A percentile compares a stretch with the other conserved stretches of the same genome.
Conservation (phyloP, 768 basidiomycete species). For the Podaxis sp. region DNA sequence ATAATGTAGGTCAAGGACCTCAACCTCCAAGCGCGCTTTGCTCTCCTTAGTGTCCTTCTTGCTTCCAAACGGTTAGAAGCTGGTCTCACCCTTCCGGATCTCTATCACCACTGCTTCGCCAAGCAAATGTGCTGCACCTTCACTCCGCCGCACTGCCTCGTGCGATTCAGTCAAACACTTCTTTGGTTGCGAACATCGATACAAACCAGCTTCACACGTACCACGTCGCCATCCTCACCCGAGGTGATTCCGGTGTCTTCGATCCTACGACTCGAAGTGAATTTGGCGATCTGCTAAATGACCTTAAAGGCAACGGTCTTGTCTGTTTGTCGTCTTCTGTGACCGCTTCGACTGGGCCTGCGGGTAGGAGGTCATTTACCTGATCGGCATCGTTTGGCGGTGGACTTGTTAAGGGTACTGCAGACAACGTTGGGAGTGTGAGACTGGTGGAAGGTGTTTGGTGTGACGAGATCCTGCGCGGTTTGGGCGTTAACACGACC, state of each 20-base stretch:
- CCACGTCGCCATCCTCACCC: slow-evolving; percentile 58
- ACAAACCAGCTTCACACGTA: slow-evolving; percentile 61
- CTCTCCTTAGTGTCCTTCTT: slow-evolving; percentile 63
- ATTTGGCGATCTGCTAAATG: slow-evolving; percentile 67
- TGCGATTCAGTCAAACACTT: slow-evolving; percentile 23
- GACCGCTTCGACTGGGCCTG: slow-evolving; percentile 35
- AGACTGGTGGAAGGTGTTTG: slow-evolving; percentile 62
- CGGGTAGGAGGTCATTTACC: slow-evolving; percentile 50
- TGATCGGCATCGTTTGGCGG: slow-evolving; percentile 59
- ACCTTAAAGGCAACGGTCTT: slow-evolving; percentile 75
- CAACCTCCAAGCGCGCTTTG: slow-evolving; percentile 73
- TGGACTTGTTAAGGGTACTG: slow-evolving; percentile 32
- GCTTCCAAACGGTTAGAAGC: slow-evolving; percentile 63
- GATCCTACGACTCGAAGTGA: slow-evolving; percentile 72
- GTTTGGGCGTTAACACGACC: slow-evolving; percentile 49
- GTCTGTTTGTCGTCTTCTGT: slow-evolving; percentile 42
- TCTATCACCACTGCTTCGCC: slow-evolving; percentile 35
- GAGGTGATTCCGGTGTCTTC: slow-evolving; percentile 55
- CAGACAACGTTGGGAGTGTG: slow-evolving; percentile 45
- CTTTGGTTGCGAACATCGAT: slow-evolving; percentile 45
- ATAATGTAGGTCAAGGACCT: slow-evolving; percentile 58
- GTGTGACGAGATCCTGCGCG: slow-evolving; percentile 68
- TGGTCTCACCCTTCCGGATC: slow-evolving; percentile 44
- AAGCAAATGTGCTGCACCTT: slow-evolving; percentile 36
- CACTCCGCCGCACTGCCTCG: slow-evolving; percentile 53